Conservation (phyloP, 306 rosid species). For the Cicer pinnatifidum region DNA sequence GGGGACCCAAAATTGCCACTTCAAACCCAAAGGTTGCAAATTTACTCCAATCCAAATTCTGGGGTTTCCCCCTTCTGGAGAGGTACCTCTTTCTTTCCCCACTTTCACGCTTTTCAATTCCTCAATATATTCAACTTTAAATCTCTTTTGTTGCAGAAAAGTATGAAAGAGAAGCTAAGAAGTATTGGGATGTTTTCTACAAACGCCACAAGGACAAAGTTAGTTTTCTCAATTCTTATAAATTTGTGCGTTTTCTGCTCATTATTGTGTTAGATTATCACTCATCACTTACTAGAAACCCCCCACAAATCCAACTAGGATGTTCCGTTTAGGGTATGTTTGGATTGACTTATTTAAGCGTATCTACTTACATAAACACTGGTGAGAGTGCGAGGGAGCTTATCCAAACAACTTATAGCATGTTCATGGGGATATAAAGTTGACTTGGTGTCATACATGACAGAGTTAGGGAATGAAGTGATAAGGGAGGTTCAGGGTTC, state of each 20-base stretch:
- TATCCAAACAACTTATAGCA: no score
- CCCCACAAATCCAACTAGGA: slow-evolving; percentile 14
- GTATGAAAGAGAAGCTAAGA: slow-evolving; percentile 88
- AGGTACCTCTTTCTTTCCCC: slow-evolving; percentile 55
- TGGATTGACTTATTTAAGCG: no score
- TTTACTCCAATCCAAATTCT: slow-evolving; percentile 63
- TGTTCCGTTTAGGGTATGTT: no score
- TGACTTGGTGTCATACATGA: no score
- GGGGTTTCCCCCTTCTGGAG: slow-evolving; percentile 82
- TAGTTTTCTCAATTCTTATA: slow-evolving; percentile 32
- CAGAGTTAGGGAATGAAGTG: no score
- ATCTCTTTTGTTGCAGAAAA: slow-evolving; percentile 57
- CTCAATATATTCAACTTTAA: background rate
- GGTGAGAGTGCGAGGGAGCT: no score
- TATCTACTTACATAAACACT: no score
- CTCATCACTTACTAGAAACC: no score
- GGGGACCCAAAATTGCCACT: slow-evolving; percentile 50
- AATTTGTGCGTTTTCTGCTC: background rate
- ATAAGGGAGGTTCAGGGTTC: no score
- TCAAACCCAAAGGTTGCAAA: slow-evolving; percentile 67
- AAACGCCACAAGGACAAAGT: slow-evolving; percentile 85
- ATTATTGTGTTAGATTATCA: background rate
- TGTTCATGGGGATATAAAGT: no score
- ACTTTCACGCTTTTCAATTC: background rate
- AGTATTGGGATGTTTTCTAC: slow-evolving; percentile 94